phyloP scores from a whole-genome alignment of 148 eudicot species.

The Arctostaphylos glauca region DNA sequence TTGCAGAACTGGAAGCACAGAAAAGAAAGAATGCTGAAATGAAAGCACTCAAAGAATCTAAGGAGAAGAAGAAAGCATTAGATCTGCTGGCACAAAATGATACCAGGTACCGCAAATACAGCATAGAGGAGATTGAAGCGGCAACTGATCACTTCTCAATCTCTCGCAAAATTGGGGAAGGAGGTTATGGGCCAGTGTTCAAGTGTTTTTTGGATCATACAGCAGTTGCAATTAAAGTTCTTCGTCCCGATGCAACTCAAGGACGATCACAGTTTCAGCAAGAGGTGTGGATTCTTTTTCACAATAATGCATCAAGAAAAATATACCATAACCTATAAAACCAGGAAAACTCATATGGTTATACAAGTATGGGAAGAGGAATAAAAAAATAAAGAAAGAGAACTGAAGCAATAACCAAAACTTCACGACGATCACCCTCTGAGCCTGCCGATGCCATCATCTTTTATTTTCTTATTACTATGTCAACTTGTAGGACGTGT shows the following conservation, averaged over 20 bases:
- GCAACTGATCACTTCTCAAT: slow-evolving; percentile 33
- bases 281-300: slow-evolving; percentile 29
- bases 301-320: not conserved
- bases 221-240: slow-evolving; percentile 40
- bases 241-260: slow-evolving; percentile 46
- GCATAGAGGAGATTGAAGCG: slow-evolving; percentile 40
- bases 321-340: not conserved
- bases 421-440: not conserved
- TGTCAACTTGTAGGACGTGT: not conserved
- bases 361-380: not conserved
- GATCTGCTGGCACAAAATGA: slow-evolving; percentile 29
- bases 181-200: slow-evolving; percentile 50
- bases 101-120: slow-evolving; percentile 35
- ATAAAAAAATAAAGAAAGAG: not conserved
- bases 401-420: not conserved
- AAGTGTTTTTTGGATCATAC: slow-evolving; percentile 39
- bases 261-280: slow-evolving; percentile 44
- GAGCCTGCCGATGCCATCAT: not conserved
- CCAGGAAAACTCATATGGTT: not conserved
- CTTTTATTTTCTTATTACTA: not conserved
- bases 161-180: slow-evolving; percentile 40
- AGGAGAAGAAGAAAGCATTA: slow-evolving; percentile 38
- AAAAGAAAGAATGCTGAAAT: slow-evolving; percentile 49
- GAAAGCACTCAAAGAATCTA: slow-evolving; percentile 43
- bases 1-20: slow-evolving; percentile 65